These are phyloP conservation scores for Neopestalotiopsis sp. DNA, from an alignment of 2,329 filamentous ascomycete species.

Conservation along the genomic window DNA sequence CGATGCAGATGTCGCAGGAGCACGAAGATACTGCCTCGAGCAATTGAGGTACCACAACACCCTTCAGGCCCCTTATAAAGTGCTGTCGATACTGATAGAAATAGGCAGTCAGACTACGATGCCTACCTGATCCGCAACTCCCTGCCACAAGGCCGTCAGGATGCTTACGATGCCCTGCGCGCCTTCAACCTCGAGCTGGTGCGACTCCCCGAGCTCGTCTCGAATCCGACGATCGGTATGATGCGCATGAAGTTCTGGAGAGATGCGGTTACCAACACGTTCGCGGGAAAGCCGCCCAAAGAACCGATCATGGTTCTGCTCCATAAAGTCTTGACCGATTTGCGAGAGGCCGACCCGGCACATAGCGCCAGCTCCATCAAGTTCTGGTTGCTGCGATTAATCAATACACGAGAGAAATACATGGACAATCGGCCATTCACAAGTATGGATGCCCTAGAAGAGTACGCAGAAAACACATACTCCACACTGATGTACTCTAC, in stretches of 20 bases:
- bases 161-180: constrained; percentile 88
- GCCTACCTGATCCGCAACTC: constrained; percentile 87
- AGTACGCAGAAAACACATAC: constrained; percentile 94
- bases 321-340: constrained; percentile 70
- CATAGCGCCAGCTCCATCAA: constrained; percentile 59
- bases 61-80: not conserved
- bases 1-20: constrained; percentile 56
- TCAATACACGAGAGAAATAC: constrained; percentile 81
- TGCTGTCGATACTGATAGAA: constrained; percentile 25
- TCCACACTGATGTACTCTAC: constrained; percentile 90
- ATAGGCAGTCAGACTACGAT: constrained; percentile 85
- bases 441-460: constrained; percentile 75
- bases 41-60: constrained; percentile 50
- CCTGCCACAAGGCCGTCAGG: constrained; percentile 73
- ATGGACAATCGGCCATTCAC: constrained; percentile 84
- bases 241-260: constrained; percentile 97
- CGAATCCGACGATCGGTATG: constrained; percentile 82
- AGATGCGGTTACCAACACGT: constrained; percentile 79
- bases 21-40: constrained; percentile 57
- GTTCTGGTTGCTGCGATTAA: constrained; percentile 77
- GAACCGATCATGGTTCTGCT: constrained; percentile 91
- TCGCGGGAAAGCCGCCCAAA: constrained; percentile 79
- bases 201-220: constrained; percentile 86
- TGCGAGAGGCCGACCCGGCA: constrained; percentile 48
- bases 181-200: constrained; percentile 93